phyloP scores from a whole-genome alignment of 495 filamentous ascomycete species.

The Hypoxylon trugodes region DNA sequence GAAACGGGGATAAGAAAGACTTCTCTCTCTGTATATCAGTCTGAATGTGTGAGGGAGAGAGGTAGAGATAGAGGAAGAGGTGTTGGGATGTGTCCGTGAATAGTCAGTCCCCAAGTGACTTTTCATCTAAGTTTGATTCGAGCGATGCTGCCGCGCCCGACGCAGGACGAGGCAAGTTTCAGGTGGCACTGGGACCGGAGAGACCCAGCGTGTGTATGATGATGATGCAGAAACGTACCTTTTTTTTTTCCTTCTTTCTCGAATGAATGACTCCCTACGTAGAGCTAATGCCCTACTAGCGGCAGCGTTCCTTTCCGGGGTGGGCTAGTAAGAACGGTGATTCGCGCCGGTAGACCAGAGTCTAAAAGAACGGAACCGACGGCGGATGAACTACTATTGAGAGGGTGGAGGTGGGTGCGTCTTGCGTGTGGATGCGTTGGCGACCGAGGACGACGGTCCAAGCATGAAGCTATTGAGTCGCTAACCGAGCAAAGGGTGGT shows the following conservation, averaged over 20 bases:
- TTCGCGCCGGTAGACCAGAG: constrained; percentile 36
- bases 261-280: constrained; percentile 25
- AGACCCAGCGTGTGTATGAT: background rate
- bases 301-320: constrained; percentile 40
- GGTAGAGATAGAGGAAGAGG: constrained; percentile 4
- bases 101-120: constrained; percentile 16
- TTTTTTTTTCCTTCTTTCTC: constrained; percentile 19
- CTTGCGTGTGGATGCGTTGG: constrained; percentile 39
- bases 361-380: constrained; percentile 38
- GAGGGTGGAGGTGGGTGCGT: constrained; percentile 17
- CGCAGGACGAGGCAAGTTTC: constrained; percentile 26
- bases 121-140: constrained; percentile 37
- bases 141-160: constrained; percentile 25
- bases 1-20: constrained; percentile 7
- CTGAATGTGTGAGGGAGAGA: constrained; percentile 16
- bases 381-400: constrained; percentile 39
- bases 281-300: constrained; percentile 35
- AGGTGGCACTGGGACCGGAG: constrained; percentile 31
- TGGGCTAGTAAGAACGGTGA: constrained; percentile 33
- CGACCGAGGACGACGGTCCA: constrained; percentile 27
- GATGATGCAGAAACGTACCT: constrained; percentile 27
- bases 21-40: background rate
- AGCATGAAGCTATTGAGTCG: constrained; percentile 39
- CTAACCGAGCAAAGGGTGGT: constrained; percentile 36
- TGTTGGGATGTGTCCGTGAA: constrained; percentile 15